Evolutionary conservation across 352 stramenopile genomes (phyloP).

Genomic region (Phytophthora sansomeana): DNA sequence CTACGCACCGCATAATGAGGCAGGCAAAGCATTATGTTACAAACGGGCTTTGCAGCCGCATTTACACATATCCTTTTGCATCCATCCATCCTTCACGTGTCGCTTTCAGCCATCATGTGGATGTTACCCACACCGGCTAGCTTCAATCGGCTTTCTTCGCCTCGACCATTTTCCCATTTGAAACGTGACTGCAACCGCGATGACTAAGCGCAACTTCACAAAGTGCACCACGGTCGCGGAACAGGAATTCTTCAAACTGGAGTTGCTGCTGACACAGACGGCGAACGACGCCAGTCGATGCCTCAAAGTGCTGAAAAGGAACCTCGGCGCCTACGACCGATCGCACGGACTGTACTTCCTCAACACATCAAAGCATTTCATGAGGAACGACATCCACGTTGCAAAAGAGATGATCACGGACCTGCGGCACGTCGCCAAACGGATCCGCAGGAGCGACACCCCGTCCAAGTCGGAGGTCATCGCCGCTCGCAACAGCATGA

Average conservation of each 20-base stretch:
- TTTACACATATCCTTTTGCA: neutral
- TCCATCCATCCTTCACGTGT: slow-evolving; percentile 13
- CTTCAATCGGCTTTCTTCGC: neutral
- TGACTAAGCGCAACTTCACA: slow-evolving; percentile 24
- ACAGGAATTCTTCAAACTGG: slow-evolving; percentile 35
- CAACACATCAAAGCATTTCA: slow-evolving; percentile 36
- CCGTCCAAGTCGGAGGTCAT: slow-evolving; percentile 38
- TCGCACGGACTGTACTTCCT: slow-evolving; percentile 30
- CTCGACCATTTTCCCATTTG: slow-evolving; percentile 10
- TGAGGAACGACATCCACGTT: slow-evolving; percentile 39
- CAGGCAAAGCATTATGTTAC: too few relatives aligned
- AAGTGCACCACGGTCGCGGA: slow-evolving; percentile 4
- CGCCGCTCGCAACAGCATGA: slow-evolving; percentile 36
- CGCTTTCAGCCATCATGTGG: slow-evolving; percentile 13
- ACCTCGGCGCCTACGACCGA: slow-evolving; percentile 37
- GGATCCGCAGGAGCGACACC: slow-evolving; percentile 25
- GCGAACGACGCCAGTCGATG: slow-evolving; percentile 24
- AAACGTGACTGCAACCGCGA: slow-evolving; percentile 6
- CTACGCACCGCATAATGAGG: too few relatives aligned
- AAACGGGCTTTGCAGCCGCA: too few relatives aligned
- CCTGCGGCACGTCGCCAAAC: slow-evolving; percentile 31
- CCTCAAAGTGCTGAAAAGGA: slow-evolving; percentile 31
- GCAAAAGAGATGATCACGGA: slow-evolving; percentile 33
- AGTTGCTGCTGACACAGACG: slow-evolving; percentile 25
- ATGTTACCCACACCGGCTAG: neutral